A percentile compares a stretch with the other conserved stretches of the same genome.
Evolutionary conservation across 148 eudicot genomes (phyloP).

Genomic region (Linanthus parryae): DNA sequence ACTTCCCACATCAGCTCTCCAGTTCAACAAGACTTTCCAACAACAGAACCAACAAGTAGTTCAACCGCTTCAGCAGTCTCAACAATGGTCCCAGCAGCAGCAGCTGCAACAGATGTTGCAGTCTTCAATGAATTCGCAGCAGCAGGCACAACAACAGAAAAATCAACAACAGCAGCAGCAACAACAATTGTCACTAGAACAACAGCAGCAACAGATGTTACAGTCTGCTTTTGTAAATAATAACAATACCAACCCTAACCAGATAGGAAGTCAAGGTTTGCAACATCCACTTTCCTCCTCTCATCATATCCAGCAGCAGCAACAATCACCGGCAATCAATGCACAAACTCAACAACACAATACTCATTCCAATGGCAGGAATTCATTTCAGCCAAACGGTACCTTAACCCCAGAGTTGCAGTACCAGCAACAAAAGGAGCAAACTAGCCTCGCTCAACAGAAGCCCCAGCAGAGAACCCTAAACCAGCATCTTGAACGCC

Average conservation of each 20-base stretch:
- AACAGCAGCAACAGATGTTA: constrained; percentile 38
- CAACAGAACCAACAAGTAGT: constrained; percentile 48
- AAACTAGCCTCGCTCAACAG: constrained; percentile 28
- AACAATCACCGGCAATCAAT: constrained; percentile 42
- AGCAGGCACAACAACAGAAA: constrained; percentile 19
- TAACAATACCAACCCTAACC: constrained; percentile 39
- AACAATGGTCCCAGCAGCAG: constrained; percentile 65
- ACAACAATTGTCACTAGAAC: too few relatives aligned
- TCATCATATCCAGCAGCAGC: constrained; percentile 74
- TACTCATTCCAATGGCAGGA: constrained; percentile 24
- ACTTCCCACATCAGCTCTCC: constrained; percentile 43
- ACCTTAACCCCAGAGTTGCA: constrained; percentile 59
- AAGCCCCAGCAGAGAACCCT: constrained; percentile 54
- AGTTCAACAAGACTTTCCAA: constrained; percentile 53
- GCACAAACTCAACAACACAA: constrained; percentile 37
- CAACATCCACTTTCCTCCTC: constrained; percentile 34
- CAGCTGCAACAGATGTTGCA: constrained; percentile 29
- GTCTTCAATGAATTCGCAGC: constrained; percentile 22
- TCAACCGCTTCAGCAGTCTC: constrained; percentile 49
- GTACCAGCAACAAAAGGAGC: constrained; percentile 74
- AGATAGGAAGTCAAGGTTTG: constrained; percentile 39
- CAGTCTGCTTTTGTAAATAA: constrained; percentile 38
- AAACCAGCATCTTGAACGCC: constrained; percentile 21
- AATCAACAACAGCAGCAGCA: constrained; percentile 22
- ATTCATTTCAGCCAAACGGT: constrained; percentile 22